These are phyloP conservation scores for Cryptococcus maquisensis DNA, from an alignment of 1,284 basidiomycete species.

Conservation along the genomic window DNA sequence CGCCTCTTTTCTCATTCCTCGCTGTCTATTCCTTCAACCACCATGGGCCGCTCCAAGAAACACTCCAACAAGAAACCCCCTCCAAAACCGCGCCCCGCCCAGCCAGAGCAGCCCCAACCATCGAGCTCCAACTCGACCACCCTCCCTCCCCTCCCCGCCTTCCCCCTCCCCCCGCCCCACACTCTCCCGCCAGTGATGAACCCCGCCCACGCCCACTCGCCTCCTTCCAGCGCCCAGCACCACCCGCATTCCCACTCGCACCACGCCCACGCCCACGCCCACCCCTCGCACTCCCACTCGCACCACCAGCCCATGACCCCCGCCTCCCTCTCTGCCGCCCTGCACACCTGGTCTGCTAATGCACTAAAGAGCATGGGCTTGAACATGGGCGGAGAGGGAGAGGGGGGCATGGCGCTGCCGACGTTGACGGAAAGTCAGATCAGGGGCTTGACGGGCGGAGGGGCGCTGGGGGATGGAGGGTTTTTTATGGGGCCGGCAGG, in stretches of 20 bases:
- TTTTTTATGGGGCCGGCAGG: slow-evolving; percentile 14
- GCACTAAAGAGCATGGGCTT: slow-evolving; percentile 32
- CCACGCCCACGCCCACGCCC: neutral
- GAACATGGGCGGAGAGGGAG: too few species aligned
- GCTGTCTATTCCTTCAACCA: neutral
- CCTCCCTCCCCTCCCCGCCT: neutral
- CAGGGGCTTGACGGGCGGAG: slow-evolving; percentile 38
- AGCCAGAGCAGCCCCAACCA: neutral
- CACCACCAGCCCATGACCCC: neutral
- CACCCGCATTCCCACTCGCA: slow-evolving; percentile 4
- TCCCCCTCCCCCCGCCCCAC: slow-evolving; percentile 15
- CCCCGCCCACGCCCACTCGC: slow-evolving; percentile 35
- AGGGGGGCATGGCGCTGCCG: slow-evolving; percentile 16
- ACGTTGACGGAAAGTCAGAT: slow-evolving; percentile 40
- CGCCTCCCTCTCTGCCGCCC: slow-evolving; percentile 18
- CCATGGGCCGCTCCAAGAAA: slow-evolving; percentile 44
- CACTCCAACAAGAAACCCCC: slow-evolving; percentile 41
- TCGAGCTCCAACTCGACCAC: neutral
- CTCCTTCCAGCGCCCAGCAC: slow-evolving; percentile 18
- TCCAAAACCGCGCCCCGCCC: slow-evolving; percentile 20
- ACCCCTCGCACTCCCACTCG: neutral
- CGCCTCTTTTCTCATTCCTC: neutral
- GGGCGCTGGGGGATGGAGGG: slow-evolving; percentile 34
- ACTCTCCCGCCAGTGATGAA: slow-evolving; percentile 40
- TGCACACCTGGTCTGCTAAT: slow-evolving; percentile 39